These are phyloP conservation scores for Hypoxylon sp. DNA, from an alignment of 2,329 filamentous ascomycete genomes.

Conservation along the genomic window DNA sequence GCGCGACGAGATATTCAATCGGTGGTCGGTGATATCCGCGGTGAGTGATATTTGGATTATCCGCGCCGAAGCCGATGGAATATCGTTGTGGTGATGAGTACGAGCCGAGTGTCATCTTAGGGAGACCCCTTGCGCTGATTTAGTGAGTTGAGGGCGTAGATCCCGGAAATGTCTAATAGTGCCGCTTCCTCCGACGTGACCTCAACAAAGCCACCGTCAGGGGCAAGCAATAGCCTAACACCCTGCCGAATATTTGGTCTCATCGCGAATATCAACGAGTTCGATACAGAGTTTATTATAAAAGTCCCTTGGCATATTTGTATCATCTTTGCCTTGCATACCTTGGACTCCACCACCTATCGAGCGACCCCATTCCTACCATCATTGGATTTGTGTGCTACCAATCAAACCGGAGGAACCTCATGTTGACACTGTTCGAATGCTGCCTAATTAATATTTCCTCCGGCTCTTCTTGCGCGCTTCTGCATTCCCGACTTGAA, in stretches of 20 bases:
- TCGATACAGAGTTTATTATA: not conserved
- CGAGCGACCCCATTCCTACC: not conserved
- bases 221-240: slow-evolving; percentile 25
- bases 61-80: slow-evolving; percentile 11
- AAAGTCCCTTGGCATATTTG: slow-evolving; percentile 3
- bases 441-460: slow-evolving; percentile 11
- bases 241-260: slow-evolving; percentile 1
- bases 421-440: not conserved
- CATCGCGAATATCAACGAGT: slow-evolving; percentile 10
- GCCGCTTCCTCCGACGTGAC: slow-evolving; percentile 45
- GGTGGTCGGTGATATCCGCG: slow-evolving; percentile 3
- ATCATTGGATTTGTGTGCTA: not conserved
- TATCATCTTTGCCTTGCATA: slow-evolving; percentile 6
- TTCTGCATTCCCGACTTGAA: slow-evolving; percentile 1
- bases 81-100: slow-evolving; percentile 34
- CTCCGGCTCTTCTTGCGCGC: not conserved
- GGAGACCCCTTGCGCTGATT: slow-evolving; percentile 41
- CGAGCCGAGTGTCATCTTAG: slow-evolving; percentile 42
- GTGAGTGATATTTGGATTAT: slow-evolving; percentile 19
- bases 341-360: slow-evolving; percentile 1
- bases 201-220: slow-evolving; percentile 41
- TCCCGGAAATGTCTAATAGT: slow-evolving; percentile 43
- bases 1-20: slow-evolving; percentile 22
- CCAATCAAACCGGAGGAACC: not conserved
- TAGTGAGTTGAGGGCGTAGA: slow-evolving; percentile 44